Evolutionary conservation across 108 stramenopile species (phyloP).

Genomic region (Conticribra guillardii): DNA sequence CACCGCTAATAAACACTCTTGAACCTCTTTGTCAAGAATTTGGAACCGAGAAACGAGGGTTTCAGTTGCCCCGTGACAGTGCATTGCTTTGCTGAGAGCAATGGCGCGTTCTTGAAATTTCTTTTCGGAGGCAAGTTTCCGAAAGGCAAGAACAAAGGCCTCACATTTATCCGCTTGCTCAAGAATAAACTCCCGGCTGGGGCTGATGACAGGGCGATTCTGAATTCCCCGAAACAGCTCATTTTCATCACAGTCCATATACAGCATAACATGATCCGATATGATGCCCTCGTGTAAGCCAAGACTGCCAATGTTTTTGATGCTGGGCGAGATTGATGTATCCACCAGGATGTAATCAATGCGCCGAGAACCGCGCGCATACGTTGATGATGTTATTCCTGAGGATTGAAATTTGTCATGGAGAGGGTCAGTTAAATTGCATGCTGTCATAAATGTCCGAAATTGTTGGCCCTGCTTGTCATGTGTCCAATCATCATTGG

Average conservation of each 20-base stretch:
- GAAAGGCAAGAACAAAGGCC: too few relatives aligned
- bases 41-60: too few relatives aligned
- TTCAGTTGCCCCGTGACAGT: neutral
- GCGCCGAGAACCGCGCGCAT: neutral
- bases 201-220: too few relatives aligned
- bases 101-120: neutral
- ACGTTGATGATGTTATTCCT: neutral
- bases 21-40: too few relatives aligned
- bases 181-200: too few relatives aligned
- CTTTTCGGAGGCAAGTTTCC: neutral
- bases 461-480: neutral
- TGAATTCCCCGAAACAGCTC: neutral
- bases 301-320: conserved; percentile 8
- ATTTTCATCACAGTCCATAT: too few relatives aligned
- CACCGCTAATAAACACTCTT: too few relatives aligned
- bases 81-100: neutral
- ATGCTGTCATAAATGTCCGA: neutral
- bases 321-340: neutral
- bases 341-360: conserved; percentile 12
- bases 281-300: conserved; percentile 6
- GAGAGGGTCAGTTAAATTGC: neutral
- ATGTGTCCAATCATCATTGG: conserved; percentile 9
- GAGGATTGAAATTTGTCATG: neutral
- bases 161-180: too few relatives aligned
- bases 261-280: too few relatives aligned